Evolutionary conservation across 169 alveolate genomes (phyloP).

Genomic region (Eimeria tenella): DNA sequence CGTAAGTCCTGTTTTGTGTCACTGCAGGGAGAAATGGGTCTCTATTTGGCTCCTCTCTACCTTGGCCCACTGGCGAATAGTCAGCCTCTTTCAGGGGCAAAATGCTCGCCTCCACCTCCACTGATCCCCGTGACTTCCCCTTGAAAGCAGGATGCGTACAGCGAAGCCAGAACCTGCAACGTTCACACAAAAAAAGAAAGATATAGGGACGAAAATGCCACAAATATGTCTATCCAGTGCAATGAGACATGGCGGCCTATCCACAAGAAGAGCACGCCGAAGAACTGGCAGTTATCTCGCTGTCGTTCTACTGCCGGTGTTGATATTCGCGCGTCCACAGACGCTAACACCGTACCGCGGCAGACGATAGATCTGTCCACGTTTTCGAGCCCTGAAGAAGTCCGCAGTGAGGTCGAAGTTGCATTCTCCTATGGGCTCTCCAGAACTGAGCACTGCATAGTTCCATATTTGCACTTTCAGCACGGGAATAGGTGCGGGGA

Average conservation of each 20-base stretch:
- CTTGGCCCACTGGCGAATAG: slow-evolving; percentile 92
- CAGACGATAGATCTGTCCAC: slow-evolving; percentile 85
- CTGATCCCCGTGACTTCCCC: slow-evolving; percentile 89
- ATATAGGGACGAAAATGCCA: not conserved
- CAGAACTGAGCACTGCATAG: slow-evolving; percentile 84
- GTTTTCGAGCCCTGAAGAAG: slow-evolving; percentile 88
- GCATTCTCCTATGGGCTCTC: slow-evolving; percentile 91
- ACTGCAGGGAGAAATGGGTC: slow-evolving; percentile 93
- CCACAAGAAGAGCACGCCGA: no score
- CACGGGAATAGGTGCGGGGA: slow-evolving; percentile 91
- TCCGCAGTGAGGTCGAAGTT: slow-evolving; percentile 89
- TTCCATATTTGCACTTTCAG: slow-evolving; percentile 90
- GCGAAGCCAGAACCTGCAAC: slow-evolving; percentile 85
- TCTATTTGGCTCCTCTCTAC: slow-evolving; percentile 93
- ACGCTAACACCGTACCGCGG: slow-evolving; percentile 79
- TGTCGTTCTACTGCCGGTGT: no score
- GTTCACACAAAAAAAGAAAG: not conserved
- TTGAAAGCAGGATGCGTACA: slow-evolving; percentile 90
- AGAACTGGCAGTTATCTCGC: no score
- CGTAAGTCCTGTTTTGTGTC: slow-evolving; percentile 91
- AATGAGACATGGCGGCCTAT: not conserved
- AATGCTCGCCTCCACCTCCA: slow-evolving; percentile 91
- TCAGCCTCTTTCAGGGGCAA: slow-evolving; percentile 90
- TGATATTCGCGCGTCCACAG: no score
- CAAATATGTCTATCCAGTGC: not conserved